phyloP scores from a whole-genome alignment of 345 rosid species.

The Salix arbutifolia region DNA sequence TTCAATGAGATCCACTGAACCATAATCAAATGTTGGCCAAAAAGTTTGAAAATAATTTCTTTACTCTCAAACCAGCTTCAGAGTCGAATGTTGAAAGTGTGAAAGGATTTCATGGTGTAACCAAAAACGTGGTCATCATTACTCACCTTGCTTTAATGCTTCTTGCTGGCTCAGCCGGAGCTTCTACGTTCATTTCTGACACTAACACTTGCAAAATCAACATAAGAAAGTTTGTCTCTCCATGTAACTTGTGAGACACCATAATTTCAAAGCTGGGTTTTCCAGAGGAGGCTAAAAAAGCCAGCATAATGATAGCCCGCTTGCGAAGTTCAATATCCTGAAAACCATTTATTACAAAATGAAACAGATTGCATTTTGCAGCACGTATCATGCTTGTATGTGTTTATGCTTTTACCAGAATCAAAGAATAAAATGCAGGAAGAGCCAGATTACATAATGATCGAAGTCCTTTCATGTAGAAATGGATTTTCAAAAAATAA shows the following conservation, averaged over 20 bases:
- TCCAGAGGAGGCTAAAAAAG: conserved; percentile 72
- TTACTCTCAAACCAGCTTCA: too few species aligned
- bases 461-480: background rate
- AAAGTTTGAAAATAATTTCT: too few species aligned
- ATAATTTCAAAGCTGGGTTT: conserved; percentile 66
- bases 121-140: background rate
- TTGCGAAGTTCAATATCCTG: conserved; percentile 79
- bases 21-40: too few species aligned
- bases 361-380: background rate
- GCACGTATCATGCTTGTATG: background rate
- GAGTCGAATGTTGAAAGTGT: too few species aligned
- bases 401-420: background rate
- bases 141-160: conserved; percentile 59
- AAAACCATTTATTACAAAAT: conserved; percentile 17
- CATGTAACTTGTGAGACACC: conserved; percentile 38
- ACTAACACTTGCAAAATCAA: conserved; percentile 64
- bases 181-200: conserved; percentile 58
- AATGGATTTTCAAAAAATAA: background rate
- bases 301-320: conserved; percentile 54
- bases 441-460: background rate
- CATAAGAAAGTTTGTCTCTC: conserved; percentile 59
- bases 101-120: too few species aligned
- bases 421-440: background rate
- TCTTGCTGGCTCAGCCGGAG: conserved; percentile 39
- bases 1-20: background rate